Conservation (phyloP, 345 rosid genomes). For the Syzygium grande region DNA sequence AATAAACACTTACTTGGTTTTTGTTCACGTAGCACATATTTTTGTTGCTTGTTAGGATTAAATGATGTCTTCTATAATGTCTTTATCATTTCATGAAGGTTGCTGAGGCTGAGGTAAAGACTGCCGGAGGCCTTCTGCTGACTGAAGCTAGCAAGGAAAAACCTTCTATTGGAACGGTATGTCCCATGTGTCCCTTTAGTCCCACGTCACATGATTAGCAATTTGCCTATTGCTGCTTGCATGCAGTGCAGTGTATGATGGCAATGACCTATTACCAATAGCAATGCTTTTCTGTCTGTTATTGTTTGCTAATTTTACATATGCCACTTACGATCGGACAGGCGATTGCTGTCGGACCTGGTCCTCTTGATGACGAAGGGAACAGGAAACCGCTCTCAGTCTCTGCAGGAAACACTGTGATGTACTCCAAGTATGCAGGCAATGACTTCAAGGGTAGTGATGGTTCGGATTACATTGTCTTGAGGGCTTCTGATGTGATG, state of each 20-base stretch:
- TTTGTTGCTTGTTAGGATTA: neutral
- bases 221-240: neutral
- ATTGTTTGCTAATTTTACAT: neutral
- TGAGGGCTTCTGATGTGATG: constrained; percentile 84
- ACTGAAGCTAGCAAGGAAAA: constrained; percentile 86
- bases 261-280: neutral
- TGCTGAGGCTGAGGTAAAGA: constrained; percentile 87
- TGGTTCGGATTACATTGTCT: constrained; percentile 70
- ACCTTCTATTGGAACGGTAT: constrained; percentile 84
- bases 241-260: neutral
- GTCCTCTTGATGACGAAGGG: constrained; percentile 78
- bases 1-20: neutral
- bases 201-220: too few species aligned
- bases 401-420: constrained; percentile 61
- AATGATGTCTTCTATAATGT: neutral
- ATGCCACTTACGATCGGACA: constrained; percentile 7
- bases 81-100: constrained; percentile 32
- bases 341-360: constrained; percentile 88
- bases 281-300: neutral
- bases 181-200: neutral
- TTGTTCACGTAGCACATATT: neutral
- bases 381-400: constrained; percentile 39
- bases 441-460: constrained; percentile 81
- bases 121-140: constrained; percentile 88
- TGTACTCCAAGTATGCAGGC: constrained; percentile 90